Evolutionary conservation across 2,329 filamentous ascomycete genomes (phyloP), one percentile per base, ranked within the genome.

Genomic region (Coniosporium uncinatum): DNA sequence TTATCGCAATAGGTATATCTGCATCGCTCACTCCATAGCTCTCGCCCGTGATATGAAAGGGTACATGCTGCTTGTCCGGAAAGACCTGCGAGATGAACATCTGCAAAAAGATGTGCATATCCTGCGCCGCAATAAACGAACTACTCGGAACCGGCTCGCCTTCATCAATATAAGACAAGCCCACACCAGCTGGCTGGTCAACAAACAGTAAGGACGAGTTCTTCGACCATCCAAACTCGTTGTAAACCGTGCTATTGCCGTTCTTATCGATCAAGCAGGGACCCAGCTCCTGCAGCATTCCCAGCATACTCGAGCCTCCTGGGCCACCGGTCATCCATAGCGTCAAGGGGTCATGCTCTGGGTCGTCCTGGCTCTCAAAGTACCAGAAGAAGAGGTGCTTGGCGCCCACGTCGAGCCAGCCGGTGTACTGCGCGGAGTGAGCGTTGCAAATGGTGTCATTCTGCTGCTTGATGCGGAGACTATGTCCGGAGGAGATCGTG

Each of bases 51-150:
- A 75, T 64, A 35, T 72, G 65, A 21, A 76, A 61, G 4, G 66
- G 58, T 3, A 57, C 50, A 1, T 59, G 40, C 22, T 50, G 47
- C 16, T 66, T 50, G 6, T 65, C 51, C 0, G 70, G 70, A 40
- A 74, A 73, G 1, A 70, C 60, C 14, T 69, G 58, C 14, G 55
- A 58, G 17, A 69, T 59, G 45, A 74, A 73, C 4, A 73, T 53
- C 46, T 71, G 68, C 39, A 75, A 53, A 45, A 74, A 75, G 27
- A 63, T 52, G 47, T 73, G 66, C 59, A 74, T 68, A 50, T 75
- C 71, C 35, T 61, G 56, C 1, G 69, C 68, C 13, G 64, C 66
- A 1, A 64, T 61, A 24, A 64, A 61, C 13, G 71, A 72, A 4
- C 58, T 58, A 3, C 46, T 50, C 2, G 66, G 61, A 1, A 63